phyloP scores from a whole-genome alignment of 2,329 filamentous ascomycete species.

The Immersiporthe knoxdaviesiana region DNA sequence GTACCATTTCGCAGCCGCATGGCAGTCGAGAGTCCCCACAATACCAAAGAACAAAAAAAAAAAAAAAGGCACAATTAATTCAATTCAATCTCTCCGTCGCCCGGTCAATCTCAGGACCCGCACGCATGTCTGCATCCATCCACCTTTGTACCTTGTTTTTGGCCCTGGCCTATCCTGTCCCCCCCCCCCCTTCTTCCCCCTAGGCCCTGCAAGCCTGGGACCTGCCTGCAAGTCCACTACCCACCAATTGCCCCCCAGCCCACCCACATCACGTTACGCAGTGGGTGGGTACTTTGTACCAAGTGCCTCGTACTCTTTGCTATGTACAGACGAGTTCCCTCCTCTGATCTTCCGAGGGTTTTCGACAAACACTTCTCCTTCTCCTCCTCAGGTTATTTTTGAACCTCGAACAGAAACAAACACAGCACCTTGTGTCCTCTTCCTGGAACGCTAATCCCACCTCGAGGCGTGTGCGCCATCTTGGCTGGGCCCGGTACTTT shows the following conservation, averaged over 20 bases:
- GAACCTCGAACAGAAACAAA: background rate
- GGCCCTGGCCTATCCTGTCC: background rate
- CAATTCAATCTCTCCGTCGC: background rate
- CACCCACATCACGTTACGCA: slow-evolving; percentile 1
- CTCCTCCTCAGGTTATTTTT: background rate
- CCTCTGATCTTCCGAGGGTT: background rate
- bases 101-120: background rate
- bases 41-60: background rate
- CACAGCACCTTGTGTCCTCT: no score
- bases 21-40: background rate
- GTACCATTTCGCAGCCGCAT: background rate
- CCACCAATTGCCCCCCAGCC: background rate
- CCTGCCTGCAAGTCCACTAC: background rate
- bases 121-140: background rate
- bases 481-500: slow-evolving; percentile 2
- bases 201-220: background rate
- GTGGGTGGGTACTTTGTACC: background rate
- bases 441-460: no score
- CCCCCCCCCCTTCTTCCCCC: background rate
- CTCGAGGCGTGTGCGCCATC: background rate
- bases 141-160: background rate
- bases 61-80: background rate
- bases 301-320: background rate
- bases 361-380: background rate
- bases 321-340: background rate